Evolutionary conservation across 2,329 filamentous ascomycete genomes (phyloP), one percentile per base, ranked within the genome.

Genomic region (Didymella exigua): DNA sequence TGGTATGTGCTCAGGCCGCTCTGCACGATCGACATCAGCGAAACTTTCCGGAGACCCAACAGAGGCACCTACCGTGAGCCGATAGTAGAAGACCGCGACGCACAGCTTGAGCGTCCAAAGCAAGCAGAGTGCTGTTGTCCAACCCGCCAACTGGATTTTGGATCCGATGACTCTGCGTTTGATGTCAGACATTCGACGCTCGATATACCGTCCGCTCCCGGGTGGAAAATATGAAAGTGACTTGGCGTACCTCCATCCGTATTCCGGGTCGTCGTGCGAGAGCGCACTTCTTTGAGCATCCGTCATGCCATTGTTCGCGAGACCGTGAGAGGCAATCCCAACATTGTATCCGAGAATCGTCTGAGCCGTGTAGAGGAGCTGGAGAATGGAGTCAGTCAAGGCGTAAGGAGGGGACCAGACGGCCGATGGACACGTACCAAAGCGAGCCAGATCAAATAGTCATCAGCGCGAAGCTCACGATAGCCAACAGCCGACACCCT

Each of bases 81-180:
- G 77, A 7, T 79, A 75, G 62, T 84, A 86, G 63, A 86, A 86
- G 31, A 80, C 73, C 4, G 81, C 75, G 74, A 86, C 78, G 45
- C 83, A 84, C 4, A 77, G 71, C 68, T 86, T 86, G 41, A 86
- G 70, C 21, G 78, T 71, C 78, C 79, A 84, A 29, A 85, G 69
- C 16, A 85, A 66, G n/a, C 77, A 68, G 1, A 80, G 78, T 57
- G 85, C 84, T 31, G 77, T 69, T 5, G 78, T 79, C 83, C 82
- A 86, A 2, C 83, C 81, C 1, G 80, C 71, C 1, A 85, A 67
- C 53, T 83, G 79, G 2, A 81, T 79, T 62, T 83, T 81, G 18
- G 79, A 83, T 0, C 84, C 84, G 3, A 78, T 68, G 0, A 84
- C 74, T 71, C 59, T 2, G 77, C 71, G 6, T 73, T 71, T 10